These are phyloP conservation scores for Rhodotorula sp. DNA, from an alignment of 1,284 basidiomycete genomes.

Conservation along the genomic window DNA sequence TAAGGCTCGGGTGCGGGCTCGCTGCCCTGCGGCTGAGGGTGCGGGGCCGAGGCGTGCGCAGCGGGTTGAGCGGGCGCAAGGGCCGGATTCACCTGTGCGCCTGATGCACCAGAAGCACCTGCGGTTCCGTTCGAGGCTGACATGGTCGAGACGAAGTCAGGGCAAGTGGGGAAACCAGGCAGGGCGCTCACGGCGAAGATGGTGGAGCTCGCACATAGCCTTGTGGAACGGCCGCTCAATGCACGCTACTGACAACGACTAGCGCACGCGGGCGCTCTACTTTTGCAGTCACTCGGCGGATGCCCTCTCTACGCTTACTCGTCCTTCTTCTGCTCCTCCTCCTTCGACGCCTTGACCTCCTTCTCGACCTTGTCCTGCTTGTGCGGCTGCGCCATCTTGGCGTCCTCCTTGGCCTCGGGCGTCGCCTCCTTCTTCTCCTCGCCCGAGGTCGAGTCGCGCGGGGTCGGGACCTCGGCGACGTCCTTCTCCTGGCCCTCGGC, in stretches of 20 bases:
- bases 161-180: too few relatives aligned
- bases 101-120: too few relatives aligned
- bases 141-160: too few relatives aligned
- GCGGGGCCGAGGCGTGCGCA: too few relatives aligned
- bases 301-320: background rate
- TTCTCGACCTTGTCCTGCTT: conserved; percentile 5
- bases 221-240: too few relatives aligned
- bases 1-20: conserved; percentile 49
- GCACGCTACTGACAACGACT: background rate
- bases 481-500: background rate
- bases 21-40: too few relatives aligned
- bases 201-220: too few relatives aligned
- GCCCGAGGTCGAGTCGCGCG: background rate
- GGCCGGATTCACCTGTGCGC: too few relatives aligned
- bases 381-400: conserved; percentile 9
- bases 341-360: conserved; percentile 1
- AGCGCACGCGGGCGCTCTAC: background rate
- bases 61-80: too few relatives aligned
- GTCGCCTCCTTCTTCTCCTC: conserved; percentile 7
- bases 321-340: conserved; percentile 18
- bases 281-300: background rate
- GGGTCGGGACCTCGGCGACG: conserved; percentile 1
- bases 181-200: too few relatives aligned
- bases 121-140: too few relatives aligned
- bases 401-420: conserved; percentile 1